These are phyloP conservation scores for Botrytis tulipae DNA, from an alignment of 2,329 filamentous ascomycete species.

Conservation along the genomic window DNA sequence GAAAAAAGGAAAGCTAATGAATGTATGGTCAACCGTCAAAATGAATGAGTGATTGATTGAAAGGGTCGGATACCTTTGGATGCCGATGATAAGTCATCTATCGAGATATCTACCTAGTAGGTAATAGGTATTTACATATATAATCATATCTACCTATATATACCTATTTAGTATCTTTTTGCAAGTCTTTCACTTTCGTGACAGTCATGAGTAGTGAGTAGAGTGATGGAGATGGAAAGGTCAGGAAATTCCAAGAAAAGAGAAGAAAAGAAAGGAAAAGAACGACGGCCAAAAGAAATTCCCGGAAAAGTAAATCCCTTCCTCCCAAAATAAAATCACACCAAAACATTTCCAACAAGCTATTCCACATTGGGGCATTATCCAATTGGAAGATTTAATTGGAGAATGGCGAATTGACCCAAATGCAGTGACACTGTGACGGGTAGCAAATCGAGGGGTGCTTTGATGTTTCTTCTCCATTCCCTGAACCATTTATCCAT, in stretches of 20 bases:
- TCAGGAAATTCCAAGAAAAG: no score
- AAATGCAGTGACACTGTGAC: neutral
- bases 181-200: neutral
- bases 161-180: neutral
- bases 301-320: neutral
- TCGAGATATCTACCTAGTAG: no score
- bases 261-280: neutral
- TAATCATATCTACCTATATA: neutral
- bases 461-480: constrained; percentile 2
- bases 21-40: neutral
- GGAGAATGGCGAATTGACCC: neutral
- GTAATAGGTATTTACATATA: no score
- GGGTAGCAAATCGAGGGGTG: neutral
- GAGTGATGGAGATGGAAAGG: neutral
- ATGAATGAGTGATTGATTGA: neutral
- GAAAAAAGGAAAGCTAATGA: neutral
- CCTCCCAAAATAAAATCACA: neutral
- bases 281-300: neutral
- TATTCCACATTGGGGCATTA: neutral
- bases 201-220: neutral
- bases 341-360: neutral
- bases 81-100: no score
- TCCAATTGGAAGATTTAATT: neutral
- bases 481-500: neutral
- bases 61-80: neutral